Percentiles rank a stretch among this genome's conserved stretches.
phyloP scores from a whole-genome alignment of 345 rosid species.

The Limnanthes douglasii region DNA sequence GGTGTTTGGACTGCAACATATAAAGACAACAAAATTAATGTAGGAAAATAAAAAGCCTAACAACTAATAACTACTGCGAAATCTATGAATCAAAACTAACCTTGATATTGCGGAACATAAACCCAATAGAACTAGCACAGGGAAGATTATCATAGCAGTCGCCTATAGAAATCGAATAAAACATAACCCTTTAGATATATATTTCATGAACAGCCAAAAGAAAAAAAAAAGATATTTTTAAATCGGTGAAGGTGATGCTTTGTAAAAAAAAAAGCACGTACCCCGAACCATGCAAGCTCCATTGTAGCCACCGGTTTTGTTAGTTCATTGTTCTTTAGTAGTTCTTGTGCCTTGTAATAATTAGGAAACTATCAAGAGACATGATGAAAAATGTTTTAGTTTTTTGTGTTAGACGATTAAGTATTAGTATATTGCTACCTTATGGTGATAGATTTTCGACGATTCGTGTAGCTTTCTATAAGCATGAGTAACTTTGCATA shows the following conservation, averaged over 20 bases:
- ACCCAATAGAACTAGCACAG: slow-evolving; percentile 20
- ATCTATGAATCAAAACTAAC: slow-evolving; percentile 17
- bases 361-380: not conserved
- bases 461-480: slow-evolving; percentile 13
- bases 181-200: slow-evolving; percentile 1
- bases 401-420: too few relatives aligned
- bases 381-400: not conserved
- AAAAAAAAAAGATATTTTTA: not conserved
- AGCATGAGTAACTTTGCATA: slow-evolving; percentile 8
- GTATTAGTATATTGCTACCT: slow-evolving; percentile 11
- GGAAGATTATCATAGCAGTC: slow-evolving; percentile 18
- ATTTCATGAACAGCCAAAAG: not conserved
- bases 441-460: slow-evolving; percentile 14
- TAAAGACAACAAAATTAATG: too few relatives aligned
- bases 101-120: slow-evolving; percentile 22
- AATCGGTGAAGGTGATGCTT: not conserved
- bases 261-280: slow-evolving; percentile 10
- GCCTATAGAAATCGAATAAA: slow-evolving; percentile 13
- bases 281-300: slow-evolving; percentile 36
- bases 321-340: slow-evolving; percentile 23
- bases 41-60: too few relatives aligned
- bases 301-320: slow-evolving; percentile 23
- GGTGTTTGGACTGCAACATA: too few relatives aligned
- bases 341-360: slow-evolving; percentile 20
- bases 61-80: too few relatives aligned